Evolutionary conservation across 768 basidiomycete genomes (phyloP).

Genomic region (Zangia roseola): DNA sequence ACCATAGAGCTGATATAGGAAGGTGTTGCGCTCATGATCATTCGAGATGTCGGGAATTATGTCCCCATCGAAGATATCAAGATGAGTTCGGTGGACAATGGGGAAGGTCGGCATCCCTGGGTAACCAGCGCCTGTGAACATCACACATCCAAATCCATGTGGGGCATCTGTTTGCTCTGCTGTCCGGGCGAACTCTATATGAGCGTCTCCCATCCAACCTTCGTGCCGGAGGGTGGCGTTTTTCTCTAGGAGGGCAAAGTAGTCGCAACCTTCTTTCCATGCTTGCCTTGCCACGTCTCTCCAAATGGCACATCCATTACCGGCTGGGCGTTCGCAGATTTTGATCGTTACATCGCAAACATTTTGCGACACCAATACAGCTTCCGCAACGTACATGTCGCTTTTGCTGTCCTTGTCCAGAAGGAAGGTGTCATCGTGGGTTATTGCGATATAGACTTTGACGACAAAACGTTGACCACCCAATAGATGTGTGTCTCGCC

Average conservation of each 20-base stretch:
- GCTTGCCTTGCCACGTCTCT: slow-evolving; percentile 45
- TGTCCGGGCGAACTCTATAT: slow-evolving; percentile 38
- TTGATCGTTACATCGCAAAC: slow-evolving; percentile 37
- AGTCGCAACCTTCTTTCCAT: slow-evolving; percentile 48
- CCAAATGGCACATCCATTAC: slow-evolving; percentile 47
- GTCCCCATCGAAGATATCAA: slow-evolving; percentile 52
- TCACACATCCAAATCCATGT: slow-evolving; percentile 54
- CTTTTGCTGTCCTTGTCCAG: slow-evolving; percentile 16
- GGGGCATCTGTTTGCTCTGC: slow-evolving; percentile 32
- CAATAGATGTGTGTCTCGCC: slow-evolving; percentile 36
- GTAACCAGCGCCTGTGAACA: slow-evolving; percentile 54
- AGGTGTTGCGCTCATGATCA: slow-evolving; percentile 61
- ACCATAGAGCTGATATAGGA: slow-evolving; percentile 58
- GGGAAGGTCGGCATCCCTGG: slow-evolving; percentile 66
- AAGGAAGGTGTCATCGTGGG: slow-evolving; percentile 47
- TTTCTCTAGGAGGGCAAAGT: slow-evolving; percentile 54
- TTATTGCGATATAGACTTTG: slow-evolving; percentile 53
- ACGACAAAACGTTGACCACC: slow-evolving; percentile 35
- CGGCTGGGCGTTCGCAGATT: slow-evolving; percentile 40
- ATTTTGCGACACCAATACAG: slow-evolving; percentile 36
- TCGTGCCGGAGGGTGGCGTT: slow-evolving; percentile 49
- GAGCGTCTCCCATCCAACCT: slow-evolving; percentile 49
- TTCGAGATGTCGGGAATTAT: slow-evolving; percentile 52
- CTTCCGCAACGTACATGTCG: slow-evolving; percentile 33
- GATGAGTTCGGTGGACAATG: slow-evolving; percentile 51